Base-by-base conservation (phyloP, 225 moss, liverwort and hornwort species). In the Takakia lepidozioides region DNA sequence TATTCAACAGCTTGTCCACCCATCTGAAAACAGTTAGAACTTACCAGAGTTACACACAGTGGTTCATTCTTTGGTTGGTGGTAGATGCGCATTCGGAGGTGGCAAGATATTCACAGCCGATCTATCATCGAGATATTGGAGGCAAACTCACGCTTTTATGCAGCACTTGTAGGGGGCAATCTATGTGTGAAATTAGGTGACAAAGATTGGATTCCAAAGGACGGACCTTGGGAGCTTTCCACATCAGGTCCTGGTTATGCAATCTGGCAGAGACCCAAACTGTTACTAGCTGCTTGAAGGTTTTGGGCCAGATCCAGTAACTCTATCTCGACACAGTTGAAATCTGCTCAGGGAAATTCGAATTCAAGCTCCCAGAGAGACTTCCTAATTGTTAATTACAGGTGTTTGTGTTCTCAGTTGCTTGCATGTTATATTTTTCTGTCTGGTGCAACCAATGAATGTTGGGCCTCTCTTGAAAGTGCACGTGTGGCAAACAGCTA, bases 181-280 rank as follows among this genome's bases (percentile, higher is more conserved):
- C 39, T 95, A 19, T 86, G 82, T 43, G 59, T 90, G 59, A 77
- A 84, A 55, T 67, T 95, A 37, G 95, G 95, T 19, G 74, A 51
- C 54, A 75, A 71, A 20, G 64, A 68, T 39, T 95, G 90, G 95
- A 67, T 67, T 40, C 84, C 84, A 62, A 69, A 67, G 41, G 74
- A 59, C 27, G 71, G 72, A 48, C 38, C 62, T 1, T 95, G 84
- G 84, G 71, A 59, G 25, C 53, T 85, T 38, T 51, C 73, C 37
- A 79, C 84, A 45, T 90, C 80, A 8, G 89, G 90, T 5, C 74
- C 62, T 41, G 80, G 84, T 3, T 95, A 75, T 48, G 67, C 63
- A 29, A 71, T 95, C 25, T 95, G 95, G 95, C 76, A 70, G 38
- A 84, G 66, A 56, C 18, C 59, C 46, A 56, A 50, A 47, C n/a